A percentile compares a stretch with the other conserved stretches of the same genome.
Evolutionary conservation across 116 monocot species (phyloP).

Genomic region (Zostera marina): DNA sequence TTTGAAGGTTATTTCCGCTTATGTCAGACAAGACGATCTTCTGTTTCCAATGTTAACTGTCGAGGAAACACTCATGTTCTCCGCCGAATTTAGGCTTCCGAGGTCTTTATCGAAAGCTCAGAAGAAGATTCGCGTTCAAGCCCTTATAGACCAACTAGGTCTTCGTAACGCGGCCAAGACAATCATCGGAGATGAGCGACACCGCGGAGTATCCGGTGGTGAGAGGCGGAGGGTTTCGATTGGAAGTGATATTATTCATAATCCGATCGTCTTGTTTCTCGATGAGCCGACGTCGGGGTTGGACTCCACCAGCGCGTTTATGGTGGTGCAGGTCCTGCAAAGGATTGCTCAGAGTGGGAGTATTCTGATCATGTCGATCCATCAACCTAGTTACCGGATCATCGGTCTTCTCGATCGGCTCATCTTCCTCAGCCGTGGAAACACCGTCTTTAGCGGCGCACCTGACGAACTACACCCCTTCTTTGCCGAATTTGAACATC

Average conservation of each 20-base stretch:
- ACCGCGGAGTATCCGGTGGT: slow-evolving; percentile 71
- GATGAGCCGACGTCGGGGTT: slow-evolving; percentile 88
- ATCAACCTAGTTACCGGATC: slow-evolving; percentile 66
- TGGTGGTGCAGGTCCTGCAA: slow-evolving; percentile 68
- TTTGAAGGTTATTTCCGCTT: slow-evolving; percentile 57
- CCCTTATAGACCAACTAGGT: slow-evolving; percentile 69
- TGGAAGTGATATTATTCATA: slow-evolving; percentile 72
- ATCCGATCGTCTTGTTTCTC: slow-evolving; percentile 70
- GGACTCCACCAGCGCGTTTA: slow-evolving; percentile 74
- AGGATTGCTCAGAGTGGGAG: slow-evolving; percentile 65
- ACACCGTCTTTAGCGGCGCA: slow-evolving; percentile 52
- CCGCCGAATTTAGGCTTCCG: slow-evolving; percentile 76
- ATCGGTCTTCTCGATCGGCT: slow-evolving; percentile 57
- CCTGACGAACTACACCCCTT: slow-evolving; percentile 25
- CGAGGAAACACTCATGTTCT: slow-evolving; percentile 74
- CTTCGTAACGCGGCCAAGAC: slow-evolving; percentile 49
- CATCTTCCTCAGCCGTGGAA: slow-evolving; percentile 66
- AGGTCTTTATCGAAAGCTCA: slow-evolving; percentile 31
- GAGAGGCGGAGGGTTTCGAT: slow-evolving; percentile 66
- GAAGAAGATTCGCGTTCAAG: slow-evolving; percentile 51
- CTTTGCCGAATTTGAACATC: slow-evolving; percentile 51
- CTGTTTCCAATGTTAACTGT: slow-evolving; percentile 82
- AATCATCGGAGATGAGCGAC: slow-evolving; percentile 72
- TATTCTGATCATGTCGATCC: slow-evolving; percentile 63
- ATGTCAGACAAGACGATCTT: slow-evolving; percentile 80